Evolutionary conservation across 1,284 basidiomycete genomes (phyloP), one percentile per base, ranked within the genome.

Genomic region (Ganoderma sp.): DNA sequence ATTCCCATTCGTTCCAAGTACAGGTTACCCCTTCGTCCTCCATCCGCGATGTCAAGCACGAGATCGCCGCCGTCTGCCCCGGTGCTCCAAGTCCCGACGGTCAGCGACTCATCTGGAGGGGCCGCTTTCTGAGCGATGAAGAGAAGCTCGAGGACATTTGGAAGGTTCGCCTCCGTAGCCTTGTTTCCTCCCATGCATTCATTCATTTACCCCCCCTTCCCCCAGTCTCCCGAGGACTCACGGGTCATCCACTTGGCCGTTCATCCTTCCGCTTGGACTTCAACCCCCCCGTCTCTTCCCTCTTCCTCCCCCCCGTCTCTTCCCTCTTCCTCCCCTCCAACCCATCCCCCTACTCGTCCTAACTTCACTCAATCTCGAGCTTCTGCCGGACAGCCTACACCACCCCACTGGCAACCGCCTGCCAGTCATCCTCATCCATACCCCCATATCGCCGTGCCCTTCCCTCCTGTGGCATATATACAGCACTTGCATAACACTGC

Each of bases 61-160:
- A 87, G 78, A 93, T 94, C 69, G 82, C 81, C 68, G 80, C 75
- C 19, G 76, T 80, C 25, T 94, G 92, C 75, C 79, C 84, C 10
- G 92, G 92, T n/a, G 83, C 81, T 67, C 92, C 92, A 58, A 84
- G 80, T 45, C 83, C 86, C 19, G 86, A 88, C 19, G 91, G 91
- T 17, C 92, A 94, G 79, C 83, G 90, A 67, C 83, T 94, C 69
- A 89, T 94, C 68, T 92, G 88, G 85, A 84, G 88, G 74, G 92
- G 92, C 22, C 86, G 92, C 58, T 83, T 85, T 75, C 80, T 94
- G 61, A 79, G 78, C 34, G 89, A 94, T 78, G 81, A 84, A 54
- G 91, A 93, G 81, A 85, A 82, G 72, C 82, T 93, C 28, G 81
- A 83, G 66, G 85, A 88, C 61, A 79, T 93, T 56, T 92, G 92